Evolutionary conservation across 208 protist genomes (phyloP).

Genomic region (Crithidia sp.): DNA sequence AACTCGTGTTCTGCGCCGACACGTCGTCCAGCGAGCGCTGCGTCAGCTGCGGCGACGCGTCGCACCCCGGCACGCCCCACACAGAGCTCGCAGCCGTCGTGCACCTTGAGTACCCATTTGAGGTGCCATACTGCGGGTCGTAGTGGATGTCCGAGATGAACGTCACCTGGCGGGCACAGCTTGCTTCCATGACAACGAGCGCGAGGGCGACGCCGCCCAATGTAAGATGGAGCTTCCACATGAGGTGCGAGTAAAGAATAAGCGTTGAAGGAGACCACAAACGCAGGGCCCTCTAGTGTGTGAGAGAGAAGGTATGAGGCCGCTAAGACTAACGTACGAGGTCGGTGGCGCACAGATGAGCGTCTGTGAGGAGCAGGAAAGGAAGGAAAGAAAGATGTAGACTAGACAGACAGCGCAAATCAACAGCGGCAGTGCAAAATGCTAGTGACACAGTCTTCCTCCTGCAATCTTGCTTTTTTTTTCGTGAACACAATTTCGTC

Average conservation of each 20-base stretch:
- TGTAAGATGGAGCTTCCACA: background rate
- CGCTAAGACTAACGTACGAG: no score
- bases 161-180: conserved; percentile 26
- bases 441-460: no score
- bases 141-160: conserved; percentile 85
- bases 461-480: no score
- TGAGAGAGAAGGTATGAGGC: no score
- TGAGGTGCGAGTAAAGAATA: background rate
- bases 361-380: no score
- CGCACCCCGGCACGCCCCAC: conserved; percentile 54
- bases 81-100: conserved; percentile 12
- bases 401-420: no score
- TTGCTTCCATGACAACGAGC: background rate
- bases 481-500: no score
- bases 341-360: no score
- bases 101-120: conserved; percentile 44
- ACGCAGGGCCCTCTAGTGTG: no score
- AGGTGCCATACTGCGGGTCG: conserved; percentile 69
- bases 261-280: no score
- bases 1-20: conserved; percentile 30
- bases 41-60: conserved; percentile 59
- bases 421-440: no score
- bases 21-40: conserved; percentile 49
- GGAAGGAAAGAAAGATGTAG: no score
- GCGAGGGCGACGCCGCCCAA: background rate